Percentiles rank a stretch among this genome's conserved stretches.
phyloP scores from a whole-genome alignment of 257 asterid genomes.

The Coffea canephora region DNA sequence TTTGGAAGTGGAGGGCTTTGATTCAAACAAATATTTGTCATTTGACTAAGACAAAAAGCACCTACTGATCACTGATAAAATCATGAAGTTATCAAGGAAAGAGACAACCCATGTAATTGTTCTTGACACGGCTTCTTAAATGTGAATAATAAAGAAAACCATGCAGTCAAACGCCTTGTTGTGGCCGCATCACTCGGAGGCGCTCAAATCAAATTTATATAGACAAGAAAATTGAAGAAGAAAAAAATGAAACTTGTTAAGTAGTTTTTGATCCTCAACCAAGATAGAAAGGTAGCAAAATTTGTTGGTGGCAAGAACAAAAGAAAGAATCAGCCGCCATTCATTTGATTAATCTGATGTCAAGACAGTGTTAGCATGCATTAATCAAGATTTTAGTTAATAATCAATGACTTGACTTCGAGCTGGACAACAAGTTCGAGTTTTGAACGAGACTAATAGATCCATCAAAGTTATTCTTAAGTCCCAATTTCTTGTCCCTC shows the following conservation, averaged over 20 bases:
- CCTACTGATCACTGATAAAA: background rate
- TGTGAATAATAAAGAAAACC: background rate
- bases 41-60: background rate
- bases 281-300: background rate
- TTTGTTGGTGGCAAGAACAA: background rate
- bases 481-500: too few species aligned
- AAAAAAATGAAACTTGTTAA: too few species aligned
- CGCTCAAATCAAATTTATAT: background rate
- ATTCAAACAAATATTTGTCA: background rate
- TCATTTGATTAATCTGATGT: background rate
- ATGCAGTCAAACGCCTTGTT: background rate
- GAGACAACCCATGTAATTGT: background rate
- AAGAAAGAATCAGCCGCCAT: background rate
- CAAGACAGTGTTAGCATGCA: background rate
- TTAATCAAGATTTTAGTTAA: background rate
- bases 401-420: background rate
- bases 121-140: background rate
- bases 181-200: constrained; percentile 6
- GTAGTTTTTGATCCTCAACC: too few species aligned
- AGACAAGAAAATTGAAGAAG: too few species aligned
- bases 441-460: too few species aligned
- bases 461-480: too few species aligned
- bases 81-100: background rate
- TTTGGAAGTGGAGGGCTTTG: background rate
- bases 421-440: background rate